Evolutionary conservation across 257 asterid species (phyloP).

Genomic region (Solanum sitiens): DNA sequence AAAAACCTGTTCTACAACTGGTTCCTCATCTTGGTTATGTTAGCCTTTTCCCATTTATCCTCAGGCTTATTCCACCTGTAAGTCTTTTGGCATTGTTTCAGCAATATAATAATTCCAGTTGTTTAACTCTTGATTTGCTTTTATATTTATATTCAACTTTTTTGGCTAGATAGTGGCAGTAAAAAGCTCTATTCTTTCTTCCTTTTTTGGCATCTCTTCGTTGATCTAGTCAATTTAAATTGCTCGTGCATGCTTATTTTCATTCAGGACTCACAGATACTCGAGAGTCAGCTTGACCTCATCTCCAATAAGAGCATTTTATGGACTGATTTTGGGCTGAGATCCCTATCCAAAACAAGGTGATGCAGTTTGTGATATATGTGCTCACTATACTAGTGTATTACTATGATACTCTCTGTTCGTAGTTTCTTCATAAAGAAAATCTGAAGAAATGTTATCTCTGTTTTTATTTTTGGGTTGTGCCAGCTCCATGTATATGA

Average conservation of each 20-base stretch:
- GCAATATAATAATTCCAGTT: neutral
- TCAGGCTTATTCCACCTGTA: constrained; percentile 92
- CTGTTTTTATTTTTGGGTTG: neutral
- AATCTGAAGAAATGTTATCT: neutral
- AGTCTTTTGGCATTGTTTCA: constrained; percentile 19
- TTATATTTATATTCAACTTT: neutral
- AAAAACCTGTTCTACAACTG: constrained; percentile 59
- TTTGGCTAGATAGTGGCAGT: neutral
- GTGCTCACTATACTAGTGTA: neutral
- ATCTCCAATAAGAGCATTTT: constrained; percentile 67
- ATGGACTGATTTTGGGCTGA: constrained; percentile 87
- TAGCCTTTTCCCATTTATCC: constrained; percentile 93
- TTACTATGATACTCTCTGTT: neutral
- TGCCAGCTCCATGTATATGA: constrained; percentile 78
- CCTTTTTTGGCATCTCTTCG: neutral
- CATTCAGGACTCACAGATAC: constrained; percentile 62
- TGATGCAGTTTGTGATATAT: constrained; percentile 5
- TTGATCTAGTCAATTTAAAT: neutral
- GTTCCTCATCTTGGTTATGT: constrained; percentile 95
- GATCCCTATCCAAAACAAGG: constrained; percentile 94
- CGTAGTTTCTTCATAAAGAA: neutral
- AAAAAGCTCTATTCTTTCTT: neutral
- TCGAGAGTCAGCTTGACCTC: constrained; percentile 79
- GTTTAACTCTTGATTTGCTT: neutral
- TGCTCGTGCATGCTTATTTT: neutral